Evolutionary conservation across 2,329 filamentous ascomycete genomes (phyloP), one percentile per base, ranked within the genome.

Genomic region (Talaromyces sp.): DNA sequence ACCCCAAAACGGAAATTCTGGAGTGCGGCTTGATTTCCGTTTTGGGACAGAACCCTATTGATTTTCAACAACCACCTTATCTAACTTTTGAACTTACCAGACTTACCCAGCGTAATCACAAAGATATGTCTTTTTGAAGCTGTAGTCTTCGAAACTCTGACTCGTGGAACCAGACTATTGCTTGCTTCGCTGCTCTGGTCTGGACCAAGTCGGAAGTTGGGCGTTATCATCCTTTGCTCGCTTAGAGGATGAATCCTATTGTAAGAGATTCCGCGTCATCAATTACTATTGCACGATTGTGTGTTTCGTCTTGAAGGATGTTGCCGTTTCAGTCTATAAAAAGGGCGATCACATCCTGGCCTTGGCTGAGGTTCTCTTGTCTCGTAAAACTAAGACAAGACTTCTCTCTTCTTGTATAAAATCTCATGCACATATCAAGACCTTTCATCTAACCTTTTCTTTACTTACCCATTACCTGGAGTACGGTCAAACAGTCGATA

Each of bases 1-100:
- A 59, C 60, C 41, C 59, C 13, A 57, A 66, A 58, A 47, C 31
- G 64, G 64, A 57, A 66, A 66, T 59, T 17, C 31, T 50, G 25
- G 17, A 15, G 56, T 33, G 49, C 57, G 33, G 43, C 61, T 17
- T 11, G n/a, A 27, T 63, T 47, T 35, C 39, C 41, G 1, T 39
- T 50, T 59, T 56, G 52, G 52, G 33, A 39, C 52, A 22, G 19
- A 22, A 37, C 52, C 52, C 33, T 22, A 56, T 56, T 56, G 52
- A 56, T 17, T 19, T 33, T 8, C 11, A 17, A 56, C 33, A 11
- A 56, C 33, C 31, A 37, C n/a, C 37, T 59, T 45, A 59, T 59
- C 56, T 59, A 45, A 45, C 56, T 59, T 59, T 45, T 33, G 56
- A 59, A 59, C 25, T 25, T 45, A 33, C 56, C 56, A 31, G 15